Base-by-base conservation (phyloP, 305 asterid species). In the Fraxinus paxiana region DNA sequence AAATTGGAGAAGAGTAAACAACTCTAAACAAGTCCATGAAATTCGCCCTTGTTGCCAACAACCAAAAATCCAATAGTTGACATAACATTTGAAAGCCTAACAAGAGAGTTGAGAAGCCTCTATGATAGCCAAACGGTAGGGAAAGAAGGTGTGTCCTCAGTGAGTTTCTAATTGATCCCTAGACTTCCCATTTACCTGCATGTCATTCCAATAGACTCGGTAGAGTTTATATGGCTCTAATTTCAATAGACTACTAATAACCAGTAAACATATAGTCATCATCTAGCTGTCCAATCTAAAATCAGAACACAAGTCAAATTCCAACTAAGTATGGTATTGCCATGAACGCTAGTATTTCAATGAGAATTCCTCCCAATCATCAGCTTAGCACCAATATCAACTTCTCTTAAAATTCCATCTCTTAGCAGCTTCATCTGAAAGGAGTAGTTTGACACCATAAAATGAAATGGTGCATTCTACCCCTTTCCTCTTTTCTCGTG, bases 271-370 rank as follows among this genome's bases (percentile, higher is more conserved):
- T 4, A 15, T 48, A 54, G 41, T 24, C 28, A 76, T 18, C 59
- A 76, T 18, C 59, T 56, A 34, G 77, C 56, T 30, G 26, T 70
- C 59, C 71, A 17, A 67, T 30, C 78, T 31, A 67, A 56, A 78
- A 67, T 24, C 46, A 61, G 72, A 59, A 51, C 81, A 26, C 15
- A 17, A 9, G 59, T 15, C 37, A 81, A 51, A 56, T 61, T 46
- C 82, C 70, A 74, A 65, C 71, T 56, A 33, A 51, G n/a, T 67
- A 54, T 78, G 15, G 18, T 38, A 26, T 80, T 72, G 22, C 17
- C 41, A 48, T 65, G 35, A 41, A 7, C 20, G 24, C 48, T 6
- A 69, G 6, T 59, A 37, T 18, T 30, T 67, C n/a, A 38, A 26
- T 38, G 43, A 30, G 15, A 41, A 30, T 22, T 46, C 20, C 65